Conservation (phyloP, 768 basidiomycete species). For the Mycena leptocephala region DNA sequence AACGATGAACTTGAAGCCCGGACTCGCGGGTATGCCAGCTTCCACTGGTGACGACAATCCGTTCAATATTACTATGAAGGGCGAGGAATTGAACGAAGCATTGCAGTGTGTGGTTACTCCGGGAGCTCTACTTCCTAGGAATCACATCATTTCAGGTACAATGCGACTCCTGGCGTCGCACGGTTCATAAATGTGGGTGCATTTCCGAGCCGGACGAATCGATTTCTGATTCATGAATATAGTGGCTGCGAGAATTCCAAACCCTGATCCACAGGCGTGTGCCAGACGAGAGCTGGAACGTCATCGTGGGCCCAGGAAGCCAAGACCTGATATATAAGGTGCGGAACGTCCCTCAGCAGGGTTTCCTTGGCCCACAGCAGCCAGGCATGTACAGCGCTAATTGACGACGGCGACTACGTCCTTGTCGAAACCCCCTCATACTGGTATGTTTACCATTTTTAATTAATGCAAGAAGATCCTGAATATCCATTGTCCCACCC, state of each 20-base stretch:
- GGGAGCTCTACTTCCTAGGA: too few relatives aligned
- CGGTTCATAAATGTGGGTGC: conserved; percentile 38
- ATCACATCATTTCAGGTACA: conserved; percentile 44
- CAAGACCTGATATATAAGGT: conserved; percentile 66
- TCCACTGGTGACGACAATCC: conserved; percentile 19
- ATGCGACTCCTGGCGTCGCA: conserved; percentile 54
- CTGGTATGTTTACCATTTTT: conserved; percentile 20
- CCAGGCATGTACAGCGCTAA: conserved; percentile 53
- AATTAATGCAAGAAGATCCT: neutral
- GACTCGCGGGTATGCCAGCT: conserved; percentile 36
- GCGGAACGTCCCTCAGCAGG: neutral
- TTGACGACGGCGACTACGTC: conserved; percentile 64
- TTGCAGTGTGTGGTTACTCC: conserved; percentile 46
- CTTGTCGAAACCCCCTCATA: conserved; percentile 63
- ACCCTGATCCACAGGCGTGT: conserved; percentile 54
- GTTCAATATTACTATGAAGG: conserved; percentile 49
- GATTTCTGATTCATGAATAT: neutral
- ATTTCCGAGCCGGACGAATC: neutral
- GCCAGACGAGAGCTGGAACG: conserved; percentile 52
- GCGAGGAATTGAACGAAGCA: conserved; percentile 54
- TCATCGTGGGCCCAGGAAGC: conserved; percentile 62
- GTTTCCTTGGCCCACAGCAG: neutral
- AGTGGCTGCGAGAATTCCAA: conserved; percentile 57
- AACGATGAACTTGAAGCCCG: conserved; percentile 58
- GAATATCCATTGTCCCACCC: neutral